Evolutionary conservation across 495 filamentous ascomycete species (phyloP), one percentile per base, ranked within the genome.

Genomic region (Daldinia loculata): DNA sequence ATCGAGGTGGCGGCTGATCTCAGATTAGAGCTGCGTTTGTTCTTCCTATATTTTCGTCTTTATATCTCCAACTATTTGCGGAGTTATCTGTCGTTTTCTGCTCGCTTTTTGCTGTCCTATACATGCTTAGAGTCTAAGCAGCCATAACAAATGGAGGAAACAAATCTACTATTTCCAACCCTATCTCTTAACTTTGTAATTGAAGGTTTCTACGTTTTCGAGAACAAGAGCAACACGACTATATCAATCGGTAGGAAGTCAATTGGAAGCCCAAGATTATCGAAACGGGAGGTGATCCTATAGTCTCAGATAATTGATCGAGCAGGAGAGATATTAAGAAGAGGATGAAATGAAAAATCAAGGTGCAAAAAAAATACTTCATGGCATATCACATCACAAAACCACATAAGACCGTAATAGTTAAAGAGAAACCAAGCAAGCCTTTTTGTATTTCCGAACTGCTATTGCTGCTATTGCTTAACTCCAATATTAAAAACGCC

Each of bases 1-100:
- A 73, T 69, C 22, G 52, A 73, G 61, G 62, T n/a, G 50, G 66
- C 65, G 30, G 61, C 61, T 57, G 38, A 63, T 69, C 66, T 63
- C 65, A 14, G 29, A 45, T 45, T 41, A 58, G 61, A 63, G 55
- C 45, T 56, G 61, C 61, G 56, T 45, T 38, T 59, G 34, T 57
- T 58, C 68, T 65, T 69, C 32, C 61, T 57, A 57, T 39, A 57
- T 39, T 58, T 34, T 45, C 39, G 32, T 45, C 17, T 52, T 39
- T 12, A 17, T 57, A 41, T 26, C 19, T 50, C 32, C 30, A 8
- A 30, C 36, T 43, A 15, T n/a, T 41, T 22, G 15, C 19, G 43
- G 43, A 24, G 6, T 12, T 48, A 24, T 48, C 11, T 22, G 3
- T 22, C 19, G 9, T 48, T 48, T 48, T 24, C 43, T 24, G 43